These are phyloP conservation scores for Acacia crassicarpa DNA, from an alignment of 306 rosid species.

Conservation along the genomic window DNA sequence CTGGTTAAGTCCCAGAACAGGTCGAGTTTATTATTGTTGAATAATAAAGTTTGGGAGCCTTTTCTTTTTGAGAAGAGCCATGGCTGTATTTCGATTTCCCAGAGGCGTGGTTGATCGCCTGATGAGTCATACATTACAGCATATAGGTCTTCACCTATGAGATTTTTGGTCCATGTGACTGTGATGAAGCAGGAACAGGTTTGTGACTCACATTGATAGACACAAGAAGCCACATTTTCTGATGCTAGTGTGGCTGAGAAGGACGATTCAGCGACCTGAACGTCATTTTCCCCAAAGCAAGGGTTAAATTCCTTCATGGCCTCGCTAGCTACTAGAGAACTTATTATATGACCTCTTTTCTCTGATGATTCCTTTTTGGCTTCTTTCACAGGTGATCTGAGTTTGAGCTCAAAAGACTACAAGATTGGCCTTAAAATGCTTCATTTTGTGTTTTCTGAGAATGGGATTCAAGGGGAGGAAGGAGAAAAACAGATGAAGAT, in stretches of 20 bases:
- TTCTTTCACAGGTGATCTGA: background rate
- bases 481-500: background rate
- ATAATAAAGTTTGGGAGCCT: conserved; percentile 69
- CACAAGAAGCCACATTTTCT: conserved; percentile 75
- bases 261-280: conserved; percentile 76
- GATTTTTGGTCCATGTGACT: conserved; percentile 81
- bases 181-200: conserved; percentile 68
- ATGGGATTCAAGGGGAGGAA: conserved; percentile 20
- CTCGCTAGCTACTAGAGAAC: background rate
- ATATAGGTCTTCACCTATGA: conserved; percentile 84
- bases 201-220: conserved; percentile 65
- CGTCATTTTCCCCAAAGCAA: conserved; percentile 96
- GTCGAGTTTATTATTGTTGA: conserved; percentile 54
- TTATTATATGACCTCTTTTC: conserved; percentile 18
- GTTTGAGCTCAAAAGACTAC: conserved; percentile 4
- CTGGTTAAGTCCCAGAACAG: conserved; percentile 72
- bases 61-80: conserved; percentile 86
- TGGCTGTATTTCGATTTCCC: conserved; percentile 84
- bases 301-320: conserved; percentile 95
- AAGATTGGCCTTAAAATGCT: conserved; percentile 36
- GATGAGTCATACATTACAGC: conserved; percentile 63
- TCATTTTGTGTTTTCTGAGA: conserved; percentile 24
- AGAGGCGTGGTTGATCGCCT: conserved; percentile 56
- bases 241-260: conserved; percentile 59
- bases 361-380: background rate